Evolutionary conservation across 345 rosid species (phyloP).

Genomic region (Corymbia maculata): DNA sequence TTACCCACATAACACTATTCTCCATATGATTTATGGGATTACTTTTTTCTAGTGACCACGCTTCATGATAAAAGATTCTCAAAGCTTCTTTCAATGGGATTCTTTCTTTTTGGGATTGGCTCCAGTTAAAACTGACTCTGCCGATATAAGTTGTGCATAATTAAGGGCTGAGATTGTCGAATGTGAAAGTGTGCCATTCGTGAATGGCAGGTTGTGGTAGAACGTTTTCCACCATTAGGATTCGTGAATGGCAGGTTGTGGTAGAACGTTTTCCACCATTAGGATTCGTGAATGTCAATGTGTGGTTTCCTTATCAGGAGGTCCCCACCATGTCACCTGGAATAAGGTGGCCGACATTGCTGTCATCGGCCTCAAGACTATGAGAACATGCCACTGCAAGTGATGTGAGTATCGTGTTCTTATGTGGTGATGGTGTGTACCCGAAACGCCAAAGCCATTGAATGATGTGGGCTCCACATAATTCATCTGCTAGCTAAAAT

Average conservation of each 20-base stretch:
- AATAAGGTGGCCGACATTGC: not conserved
- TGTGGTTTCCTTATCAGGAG: not conserved
- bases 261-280: not conserved
- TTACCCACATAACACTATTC: not conserved
- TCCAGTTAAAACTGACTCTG: not conserved
- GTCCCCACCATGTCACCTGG: not conserved
- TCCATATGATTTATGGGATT: not conserved
- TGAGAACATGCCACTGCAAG: not conserved
- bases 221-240: not conserved
- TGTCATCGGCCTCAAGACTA: not conserved
- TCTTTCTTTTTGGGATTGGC: not conserved
- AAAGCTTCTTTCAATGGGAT: not conserved
- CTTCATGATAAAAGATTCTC: not conserved
- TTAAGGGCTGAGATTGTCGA: not conserved
- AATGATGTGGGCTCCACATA: not conserved
- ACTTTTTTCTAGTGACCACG: not conserved
- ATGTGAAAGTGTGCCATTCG: not conserved
- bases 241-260: not conserved
- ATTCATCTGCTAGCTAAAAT: not conserved
- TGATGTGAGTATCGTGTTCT: not conserved
- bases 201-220: not conserved
- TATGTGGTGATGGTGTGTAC: not conserved
- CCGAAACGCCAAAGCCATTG: not conserved
- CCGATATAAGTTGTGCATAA: not conserved
- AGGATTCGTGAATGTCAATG: not conserved